Percentiles rank a stretch among this genome's conserved stretches.
Conservation (phyloP, 1,284 basidiomycete genomes). For the Limonomyces culmigenus region DNA sequence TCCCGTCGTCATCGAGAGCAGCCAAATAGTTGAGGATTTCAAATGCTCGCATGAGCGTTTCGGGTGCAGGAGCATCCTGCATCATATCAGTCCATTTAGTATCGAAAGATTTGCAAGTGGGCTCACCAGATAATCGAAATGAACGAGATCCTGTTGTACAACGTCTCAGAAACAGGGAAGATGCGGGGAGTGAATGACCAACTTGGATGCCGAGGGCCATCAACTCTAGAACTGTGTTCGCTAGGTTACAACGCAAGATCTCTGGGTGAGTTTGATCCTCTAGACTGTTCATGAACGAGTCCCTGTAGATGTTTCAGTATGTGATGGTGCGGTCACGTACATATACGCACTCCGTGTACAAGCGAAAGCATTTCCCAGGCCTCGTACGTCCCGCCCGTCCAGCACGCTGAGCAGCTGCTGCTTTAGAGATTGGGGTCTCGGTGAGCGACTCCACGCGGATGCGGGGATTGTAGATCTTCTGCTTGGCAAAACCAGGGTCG, state of each 20-base stretch:
- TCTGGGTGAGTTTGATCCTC: slow-evolving; percentile 97
- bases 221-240: slow-evolving; percentile 88
- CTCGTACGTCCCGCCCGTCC: slow-evolving; percentile 93
- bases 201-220: slow-evolving; percentile 85
- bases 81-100: too few relatives aligned
- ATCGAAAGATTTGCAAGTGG: too few relatives aligned
- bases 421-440: slow-evolving; percentile 93
- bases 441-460: slow-evolving; percentile 92
- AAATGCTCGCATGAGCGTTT: slow-evolving; percentile 94
- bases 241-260: slow-evolving; percentile 83
- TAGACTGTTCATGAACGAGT: slow-evolving; percentile 88
- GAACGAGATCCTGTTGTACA: slow-evolving; percentile 56
- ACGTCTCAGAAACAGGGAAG: background rate
- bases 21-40: slow-evolving; percentile 89
- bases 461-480: slow-evolving; percentile 94
- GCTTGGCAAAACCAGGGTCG: slow-evolving; percentile 94
- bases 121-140: slow-evolving; percentile 93
- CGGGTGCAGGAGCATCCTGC: slow-evolving; percentile 94
- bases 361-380: slow-evolving; percentile 92
- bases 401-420: slow-evolving; percentile 89
- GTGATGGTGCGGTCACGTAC: too few relatives aligned
- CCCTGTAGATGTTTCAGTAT: too few relatives aligned
- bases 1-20: slow-evolving; percentile 90
- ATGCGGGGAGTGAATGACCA: background rate
- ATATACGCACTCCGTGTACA: slow-evolving; percentile 98